Evolutionary conservation across 116 monocot species (phyloP).

Genomic region (Trichopus zeylanicus): DNA sequence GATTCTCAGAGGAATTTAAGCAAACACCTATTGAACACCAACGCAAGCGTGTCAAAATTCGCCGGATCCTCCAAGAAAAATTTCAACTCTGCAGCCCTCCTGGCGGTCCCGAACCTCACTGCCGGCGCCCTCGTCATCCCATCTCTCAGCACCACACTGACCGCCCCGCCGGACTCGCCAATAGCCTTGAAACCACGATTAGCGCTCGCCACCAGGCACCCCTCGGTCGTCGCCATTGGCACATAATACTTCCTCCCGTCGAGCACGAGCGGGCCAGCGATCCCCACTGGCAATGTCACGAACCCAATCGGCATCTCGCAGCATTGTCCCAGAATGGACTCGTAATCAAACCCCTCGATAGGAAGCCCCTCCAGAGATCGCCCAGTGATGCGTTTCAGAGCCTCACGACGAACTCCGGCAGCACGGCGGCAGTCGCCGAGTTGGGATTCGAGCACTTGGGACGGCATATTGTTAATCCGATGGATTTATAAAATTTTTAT

Average conservation of each 20-base stretch:
- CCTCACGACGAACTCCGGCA: too few species aligned
- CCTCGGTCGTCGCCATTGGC: constrained; percentile 70
- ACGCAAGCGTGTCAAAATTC: constrained; percentile 40
- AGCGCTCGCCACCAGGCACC: constrained; percentile 59
- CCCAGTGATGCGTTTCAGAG: constrained; percentile 28
- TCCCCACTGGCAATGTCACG: constrained; percentile 47
- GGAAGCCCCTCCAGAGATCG: constrained; percentile 42
- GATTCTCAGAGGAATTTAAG: too few species aligned
- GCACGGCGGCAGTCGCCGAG: constrained; percentile 43
- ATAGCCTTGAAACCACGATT: constrained; percentile 63
- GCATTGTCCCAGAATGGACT: constrained; percentile 46
- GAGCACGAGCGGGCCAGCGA: constrained; percentile 46
- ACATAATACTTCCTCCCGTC: constrained; percentile 35
- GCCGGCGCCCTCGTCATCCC: constrained; percentile 60
- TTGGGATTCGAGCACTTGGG: constrained; percentile 40
- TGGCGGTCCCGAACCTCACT: constrained; percentile 29
- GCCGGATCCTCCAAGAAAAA: constrained; percentile 42
- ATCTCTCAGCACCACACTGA: constrained; percentile 34
- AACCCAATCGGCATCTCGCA: too few species aligned
- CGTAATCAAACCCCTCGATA: constrained; percentile 53
- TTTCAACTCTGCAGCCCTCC: constrained; percentile 49
- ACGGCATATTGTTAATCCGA: constrained; percentile 14
- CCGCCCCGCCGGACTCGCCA: constrained; percentile 32
- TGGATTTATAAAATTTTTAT: too few species aligned
- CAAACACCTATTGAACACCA: constrained; percentile 40